These are phyloP conservation scores for Penicillium waksmanii DNA, from an alignment of 495 filamentous ascomycete species.

Conservation along the genomic window DNA sequence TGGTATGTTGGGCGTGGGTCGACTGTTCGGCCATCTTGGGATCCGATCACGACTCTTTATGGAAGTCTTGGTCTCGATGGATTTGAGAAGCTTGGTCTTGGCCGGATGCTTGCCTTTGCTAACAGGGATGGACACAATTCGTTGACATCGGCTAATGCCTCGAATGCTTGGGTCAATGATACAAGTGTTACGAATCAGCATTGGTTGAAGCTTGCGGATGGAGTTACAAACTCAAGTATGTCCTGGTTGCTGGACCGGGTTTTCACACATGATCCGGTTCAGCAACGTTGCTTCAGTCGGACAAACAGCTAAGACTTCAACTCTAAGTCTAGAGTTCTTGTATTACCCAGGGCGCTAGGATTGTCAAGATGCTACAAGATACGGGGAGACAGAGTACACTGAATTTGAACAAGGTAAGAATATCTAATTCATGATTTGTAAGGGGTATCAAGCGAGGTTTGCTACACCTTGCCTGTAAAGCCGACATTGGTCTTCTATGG, in stretches of 20 bases:
- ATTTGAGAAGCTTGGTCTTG: conserved; percentile 2
- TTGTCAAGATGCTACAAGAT: no score
- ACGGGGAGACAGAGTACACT: no score
- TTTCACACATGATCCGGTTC: conserved; percentile 1
- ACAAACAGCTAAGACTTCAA: neutral
- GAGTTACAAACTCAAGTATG: conserved; percentile 12
- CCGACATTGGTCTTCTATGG: no score
- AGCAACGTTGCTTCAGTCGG: neutral
- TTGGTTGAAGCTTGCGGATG: conserved; percentile 12
- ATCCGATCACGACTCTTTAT: conserved; percentile 9
- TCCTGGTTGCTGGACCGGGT: conserved; percentile 6
- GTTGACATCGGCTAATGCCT: conserved; percentile 6
- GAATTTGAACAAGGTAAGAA: no score
- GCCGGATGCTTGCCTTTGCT: neutral
- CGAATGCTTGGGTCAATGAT: conserved; percentile 10
- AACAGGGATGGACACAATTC: conserved; percentile 1
- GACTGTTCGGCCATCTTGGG: conserved; percentile 6
- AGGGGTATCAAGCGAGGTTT: no score
- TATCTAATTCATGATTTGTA: no score
- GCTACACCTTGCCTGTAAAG: no score
- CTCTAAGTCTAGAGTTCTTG: no score
- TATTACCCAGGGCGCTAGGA: no score
- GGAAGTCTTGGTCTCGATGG: conserved; percentile 8
- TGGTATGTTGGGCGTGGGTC: conserved; percentile 14
- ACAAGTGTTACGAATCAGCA: conserved; percentile 12